Percentiles rank a stretch among this genome's conserved stretches.
These are phyloP conservation scores for Septoria petroselini DNA, from an alignment of 2,329 filamentous ascomycete genomes.

Conservation along the genomic window DNA sequence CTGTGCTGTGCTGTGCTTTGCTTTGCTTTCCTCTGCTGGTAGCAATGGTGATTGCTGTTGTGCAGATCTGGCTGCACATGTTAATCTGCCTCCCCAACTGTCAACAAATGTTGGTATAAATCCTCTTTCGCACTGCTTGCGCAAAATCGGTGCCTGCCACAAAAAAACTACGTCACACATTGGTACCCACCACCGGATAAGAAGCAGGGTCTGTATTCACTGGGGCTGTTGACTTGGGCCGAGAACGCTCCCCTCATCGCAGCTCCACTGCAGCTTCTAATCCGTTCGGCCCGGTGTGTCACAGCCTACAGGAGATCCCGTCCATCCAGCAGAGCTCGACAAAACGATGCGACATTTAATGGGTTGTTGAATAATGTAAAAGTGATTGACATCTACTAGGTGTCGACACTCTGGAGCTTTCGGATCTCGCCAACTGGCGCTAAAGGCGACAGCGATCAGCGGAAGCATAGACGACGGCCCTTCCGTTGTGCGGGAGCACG, in stretches of 20 bases:
- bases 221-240: constrained; percentile 1
- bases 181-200: too few species aligned
- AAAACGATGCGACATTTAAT: too few species aligned
- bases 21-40: neutral
- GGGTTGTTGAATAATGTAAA: too few species aligned
- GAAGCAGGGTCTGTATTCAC: constrained; percentile 6
- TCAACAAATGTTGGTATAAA: too few species aligned
- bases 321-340: too few species aligned
- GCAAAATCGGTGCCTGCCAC: too few species aligned
- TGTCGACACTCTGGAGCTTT: neutral
- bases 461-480: neutral
- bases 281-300: neutral
- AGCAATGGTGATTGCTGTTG: too few species aligned
- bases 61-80: too few species aligned
- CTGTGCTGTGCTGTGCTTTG: neutral
- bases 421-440: neutral
- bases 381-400: too few species aligned
- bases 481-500: constrained; percentile 8
- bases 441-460: constrained; percentile 18
- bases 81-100: neutral
- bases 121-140: too few species aligned
- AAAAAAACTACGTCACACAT: too few species aligned
- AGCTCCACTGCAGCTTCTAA: neutral
- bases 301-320: too few species aligned
- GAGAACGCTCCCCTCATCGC: constrained; percentile 12